Percentiles rank a stretch among this genome's conserved stretches.
Conservation (phyloP, 768 basidiomycete genomes). For the Suillus plorans region DNA sequence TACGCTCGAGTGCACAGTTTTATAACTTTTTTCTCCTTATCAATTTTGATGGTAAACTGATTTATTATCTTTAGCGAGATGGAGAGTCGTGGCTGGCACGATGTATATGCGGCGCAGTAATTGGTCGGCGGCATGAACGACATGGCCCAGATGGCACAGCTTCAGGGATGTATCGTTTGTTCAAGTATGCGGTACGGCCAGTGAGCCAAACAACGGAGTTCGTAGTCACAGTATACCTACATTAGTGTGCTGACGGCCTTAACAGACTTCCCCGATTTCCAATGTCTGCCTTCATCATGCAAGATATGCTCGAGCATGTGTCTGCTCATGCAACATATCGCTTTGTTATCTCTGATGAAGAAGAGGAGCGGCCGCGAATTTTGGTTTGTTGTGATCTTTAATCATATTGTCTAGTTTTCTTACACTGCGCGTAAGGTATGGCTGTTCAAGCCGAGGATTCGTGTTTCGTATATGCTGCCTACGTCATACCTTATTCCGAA, state of each 20-base stretch:
- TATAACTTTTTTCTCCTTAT: constrained; percentile 11
- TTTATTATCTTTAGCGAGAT: constrained; percentile 39
- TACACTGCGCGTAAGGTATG: constrained; percentile 59
- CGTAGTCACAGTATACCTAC: constrained; percentile 30
- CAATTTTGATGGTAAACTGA: constrained; percentile 19
- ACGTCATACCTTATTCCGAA: constrained; percentile 58
- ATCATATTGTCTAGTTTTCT: background rate
- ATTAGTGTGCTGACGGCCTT: background rate
- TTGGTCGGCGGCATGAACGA: constrained; percentile 69
- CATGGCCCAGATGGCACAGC: constrained; percentile 28
- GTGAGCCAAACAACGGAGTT: constrained; percentile 62
- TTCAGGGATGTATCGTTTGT: constrained; percentile 60
- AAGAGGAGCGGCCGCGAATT: constrained; percentile 75
- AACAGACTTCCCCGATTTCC: constrained; percentile 47
- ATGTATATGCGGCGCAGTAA: constrained; percentile 81
- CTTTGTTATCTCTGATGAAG: constrained; percentile 86
- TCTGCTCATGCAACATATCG: constrained; percentile 93
- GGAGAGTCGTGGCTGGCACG: constrained; percentile 66
- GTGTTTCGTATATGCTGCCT: constrained; percentile 67
- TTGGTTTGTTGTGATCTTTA: constrained; percentile 51
- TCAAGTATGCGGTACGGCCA: constrained; percentile 83
- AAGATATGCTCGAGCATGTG: constrained; percentile 89
- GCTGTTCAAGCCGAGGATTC: constrained; percentile 91
- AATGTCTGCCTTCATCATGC: constrained; percentile 84
- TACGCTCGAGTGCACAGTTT: constrained; percentile 83